Base-by-base conservation (phyloP, 2,329 filamentous ascomycete genomes). In the Colletotrichum magnum region DNA sequence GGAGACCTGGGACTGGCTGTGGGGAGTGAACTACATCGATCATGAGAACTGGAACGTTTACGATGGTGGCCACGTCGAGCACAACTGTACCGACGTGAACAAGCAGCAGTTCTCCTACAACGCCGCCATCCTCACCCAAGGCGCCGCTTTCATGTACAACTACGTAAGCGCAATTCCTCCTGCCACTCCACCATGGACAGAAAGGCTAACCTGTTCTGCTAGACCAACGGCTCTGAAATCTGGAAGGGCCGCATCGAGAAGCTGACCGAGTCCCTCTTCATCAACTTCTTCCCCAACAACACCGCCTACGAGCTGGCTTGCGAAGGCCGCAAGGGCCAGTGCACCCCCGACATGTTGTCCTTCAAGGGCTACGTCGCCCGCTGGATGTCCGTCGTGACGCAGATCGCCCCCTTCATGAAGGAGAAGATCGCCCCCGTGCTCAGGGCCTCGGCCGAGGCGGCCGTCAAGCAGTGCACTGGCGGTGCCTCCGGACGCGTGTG, bases 351-450 rank as follows among this genome's bases (percentile, higher is more conserved):
- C 74, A 92, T 94, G 84, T 79, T 88, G 69, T 88, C 89, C 2
- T 94, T 92, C 86, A 93, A 93, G 79, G 91, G 91, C 47, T 90
- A 91, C 67, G 82, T 93, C 18, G 85, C 89, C 73, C 87, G 90
- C 48, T 93, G 90, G 89, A 82, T 94, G 73, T 84, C 88, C 4
- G 84, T 86, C 24, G 84, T 87, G 1, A 86, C 88, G 2, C 85
- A 91, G 72, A 65, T 93, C n/a, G 90, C 89, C 0, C 91, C 92
- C 0, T 85, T 85, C 53, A 89, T 87, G 1, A 79, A 79, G 48
- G 79, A 84, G 1, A 80, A 76, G 16, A 89, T 94, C 72, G 79
- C 87, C 65, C 85, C 89, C 0, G 84, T 88, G 39, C 82, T 94
- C 6, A 80, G 82, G 64, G 85, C 81, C 1, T 92, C 90, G 1